Evolutionary conservation across 108 stramenopile species (phyloP).

Genomic region (Skeletonema grethae): DNA sequence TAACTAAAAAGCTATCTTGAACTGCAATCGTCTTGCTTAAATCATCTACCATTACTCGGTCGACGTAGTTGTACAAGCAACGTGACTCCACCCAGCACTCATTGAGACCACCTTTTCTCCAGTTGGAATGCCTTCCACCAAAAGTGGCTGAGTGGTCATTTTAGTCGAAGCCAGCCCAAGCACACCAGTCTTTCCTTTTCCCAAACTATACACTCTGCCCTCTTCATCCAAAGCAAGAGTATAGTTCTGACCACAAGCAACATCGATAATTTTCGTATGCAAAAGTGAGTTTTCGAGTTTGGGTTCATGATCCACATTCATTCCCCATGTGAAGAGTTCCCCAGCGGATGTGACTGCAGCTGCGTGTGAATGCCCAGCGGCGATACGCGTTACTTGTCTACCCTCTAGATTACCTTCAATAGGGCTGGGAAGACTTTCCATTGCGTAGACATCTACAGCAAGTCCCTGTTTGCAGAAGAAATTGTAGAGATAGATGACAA

Average conservation of each 20-base stretch:
- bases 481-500: neutral
- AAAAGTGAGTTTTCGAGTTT: conserved; percentile 62
- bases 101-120: conserved; percentile 52
- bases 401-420: conserved; percentile 76
- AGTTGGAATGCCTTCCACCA: conserved; percentile 58
- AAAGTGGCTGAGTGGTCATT: conserved; percentile 57
- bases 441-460: conserved; percentile 88
- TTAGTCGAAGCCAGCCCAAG: conserved; percentile 63
- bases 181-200: conserved; percentile 81
- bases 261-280: conserved; percentile 70
- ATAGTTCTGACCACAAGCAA: conserved; percentile 80
- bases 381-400: conserved; percentile 68
- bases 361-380: conserved; percentile 85
- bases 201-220: conserved; percentile 65
- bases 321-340: conserved; percentile 92
- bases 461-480: conserved; percentile 43
- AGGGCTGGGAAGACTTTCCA: conserved; percentile 75
- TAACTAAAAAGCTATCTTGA: no score
- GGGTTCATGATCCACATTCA: conserved; percentile 74
- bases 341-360: conserved; percentile 84
- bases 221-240: conserved; percentile 73
- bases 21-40: neutral
- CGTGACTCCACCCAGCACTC: conserved; percentile 76
- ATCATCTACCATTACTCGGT: neutral
- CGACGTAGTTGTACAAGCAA: conserved; percentile 53